Conservation (phyloP, 176 grass and related monocot species). For the Avena insularis region DNA sequence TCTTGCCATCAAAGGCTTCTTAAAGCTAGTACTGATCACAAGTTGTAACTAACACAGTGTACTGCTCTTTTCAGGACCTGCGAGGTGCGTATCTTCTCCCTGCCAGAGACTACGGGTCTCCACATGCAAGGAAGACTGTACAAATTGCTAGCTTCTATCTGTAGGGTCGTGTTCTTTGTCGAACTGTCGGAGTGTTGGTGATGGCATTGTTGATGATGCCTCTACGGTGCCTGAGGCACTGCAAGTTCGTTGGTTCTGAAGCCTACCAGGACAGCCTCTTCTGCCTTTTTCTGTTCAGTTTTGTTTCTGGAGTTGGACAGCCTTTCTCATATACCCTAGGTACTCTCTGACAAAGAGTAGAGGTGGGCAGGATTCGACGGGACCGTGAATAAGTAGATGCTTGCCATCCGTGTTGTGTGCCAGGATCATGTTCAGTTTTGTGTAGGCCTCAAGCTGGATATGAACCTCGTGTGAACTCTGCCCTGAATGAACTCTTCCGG, state of each 20-base stretch:
- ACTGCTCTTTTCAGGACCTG: slow-evolving; percentile 18
- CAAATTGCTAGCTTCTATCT: slow-evolving; percentile 44
- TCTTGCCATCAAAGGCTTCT: background rate
- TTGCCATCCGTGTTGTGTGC: background rate
- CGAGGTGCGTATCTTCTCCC: background rate
- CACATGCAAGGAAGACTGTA: slow-evolving; percentile 29
- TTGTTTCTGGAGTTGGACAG: background rate
- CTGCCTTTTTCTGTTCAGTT: background rate
- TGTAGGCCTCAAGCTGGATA: slow-evolving; percentile 2
- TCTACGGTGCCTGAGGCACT: background rate
- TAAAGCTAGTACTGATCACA: background rate
- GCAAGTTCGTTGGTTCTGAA: background rate
- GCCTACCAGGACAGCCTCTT: background rate
- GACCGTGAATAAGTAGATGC: background rate
- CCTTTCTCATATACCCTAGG: background rate
- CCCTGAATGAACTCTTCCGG: background rate
- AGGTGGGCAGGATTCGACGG: background rate
- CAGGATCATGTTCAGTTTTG: slow-evolving; percentile 1
- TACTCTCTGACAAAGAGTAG: background rate
- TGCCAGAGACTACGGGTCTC: slow-evolving; percentile 13
- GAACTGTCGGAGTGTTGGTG: background rate
- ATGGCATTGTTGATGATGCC: slow-evolving; percentile 31
- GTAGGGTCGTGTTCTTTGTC: background rate
- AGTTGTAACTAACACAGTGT: slow-evolving; percentile 16
- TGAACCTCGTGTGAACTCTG: slow-evolving; percentile 26